phyloP scores from a whole-genome alignment of 495 filamentous ascomycete species.

The Cetradonia linearis region DNA sequence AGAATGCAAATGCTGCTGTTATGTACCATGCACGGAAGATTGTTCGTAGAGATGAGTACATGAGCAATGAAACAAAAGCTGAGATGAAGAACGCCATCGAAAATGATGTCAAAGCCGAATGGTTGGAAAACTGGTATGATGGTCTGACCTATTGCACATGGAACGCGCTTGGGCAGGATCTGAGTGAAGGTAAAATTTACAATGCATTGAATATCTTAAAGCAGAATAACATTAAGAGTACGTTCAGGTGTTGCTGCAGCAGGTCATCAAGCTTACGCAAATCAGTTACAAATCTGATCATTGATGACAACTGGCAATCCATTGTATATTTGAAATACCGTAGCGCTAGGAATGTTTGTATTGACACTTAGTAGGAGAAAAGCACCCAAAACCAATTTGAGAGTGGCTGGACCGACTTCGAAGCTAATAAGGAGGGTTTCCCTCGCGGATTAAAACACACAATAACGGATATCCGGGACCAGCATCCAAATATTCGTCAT shows the following conservation, averaged over 20 bases:
- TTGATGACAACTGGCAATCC: conserved; percentile 95
- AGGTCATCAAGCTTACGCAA: conserved; percentile 5
- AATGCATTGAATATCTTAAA: conserved; percentile 62
- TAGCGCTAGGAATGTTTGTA: conserved; percentile 5
- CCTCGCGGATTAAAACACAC: conserved; percentile 66
- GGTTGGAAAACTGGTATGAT: conserved; percentile 84
- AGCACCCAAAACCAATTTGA: conserved; percentile 41
- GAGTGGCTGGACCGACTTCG: conserved; percentile 58
- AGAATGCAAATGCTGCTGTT: conserved; percentile 65
- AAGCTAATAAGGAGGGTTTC: conserved; percentile 73
- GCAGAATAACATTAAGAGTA: conserved; percentile 56
- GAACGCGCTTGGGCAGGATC: conserved; percentile 77
- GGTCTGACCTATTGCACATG: conserved; percentile 79
- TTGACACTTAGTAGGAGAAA: conserved; percentile 42
- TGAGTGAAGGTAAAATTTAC: conserved; percentile 72
- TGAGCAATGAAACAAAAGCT: conserved; percentile 25
- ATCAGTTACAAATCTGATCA: conserved; percentile 65
- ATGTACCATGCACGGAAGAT: conserved; percentile 79
- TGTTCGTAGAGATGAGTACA: conserved; percentile 35
- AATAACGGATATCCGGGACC: conserved; percentile 54
- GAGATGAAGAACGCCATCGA: conserved; percentile 39
- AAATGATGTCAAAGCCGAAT: conserved; percentile 47
- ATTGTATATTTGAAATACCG: conserved; percentile 31
- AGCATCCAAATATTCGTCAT: conserved; percentile 65
- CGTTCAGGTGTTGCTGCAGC: conserved; percentile 1